These are phyloP conservation scores for Syzygium oleosum DNA, from an alignment of 345 rosid genomes.

Conservation along the genomic window DNA sequence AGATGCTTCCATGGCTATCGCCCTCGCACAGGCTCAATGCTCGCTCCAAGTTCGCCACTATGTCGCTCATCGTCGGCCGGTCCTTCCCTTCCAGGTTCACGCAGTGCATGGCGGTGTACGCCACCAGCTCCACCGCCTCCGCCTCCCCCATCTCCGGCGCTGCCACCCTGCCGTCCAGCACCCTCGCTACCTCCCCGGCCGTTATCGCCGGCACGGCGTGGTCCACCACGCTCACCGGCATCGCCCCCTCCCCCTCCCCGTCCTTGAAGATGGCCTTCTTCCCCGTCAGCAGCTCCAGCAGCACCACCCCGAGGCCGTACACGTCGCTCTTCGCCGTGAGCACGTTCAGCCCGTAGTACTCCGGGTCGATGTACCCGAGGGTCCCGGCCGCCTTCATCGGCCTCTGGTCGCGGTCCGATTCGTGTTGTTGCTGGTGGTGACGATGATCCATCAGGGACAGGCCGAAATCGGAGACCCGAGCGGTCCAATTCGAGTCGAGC, in stretches of 20 bases:
- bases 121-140: conserved; percentile 84
- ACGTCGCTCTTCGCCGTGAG: conserved; percentile 84
- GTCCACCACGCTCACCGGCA: conserved; percentile 58
- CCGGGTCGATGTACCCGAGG: conserved; percentile 87
- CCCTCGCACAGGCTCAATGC: conserved; percentile 58
- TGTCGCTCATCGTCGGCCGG: conserved; percentile 56
- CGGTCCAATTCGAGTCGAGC: conserved; percentile 65
- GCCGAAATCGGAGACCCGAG: conserved; percentile 86
- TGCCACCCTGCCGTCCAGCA: conserved; percentile 61
- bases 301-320: conserved; percentile 80
- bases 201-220: conserved; percentile 50
- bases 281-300: conserved; percentile 73
- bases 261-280: conserved; percentile 55
- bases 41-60: conserved; percentile 62
- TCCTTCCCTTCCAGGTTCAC: conserved; percentile 65
- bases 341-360: conserved; percentile 78
- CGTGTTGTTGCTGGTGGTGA: background rate
- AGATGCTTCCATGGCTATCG: conserved; percentile 69
- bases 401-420: conserved; percentile 13
- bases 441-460: conserved; percentile 48
- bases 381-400: conserved; percentile 80
- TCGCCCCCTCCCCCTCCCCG: conserved; percentile 13
- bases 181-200: conserved; percentile 26
- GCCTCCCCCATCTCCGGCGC: conserved; percentile 42
- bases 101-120: conserved; percentile 69